Base-by-base conservation (phyloP, 129 eudicot genomes). In the Cynara cardunculus region DNA sequence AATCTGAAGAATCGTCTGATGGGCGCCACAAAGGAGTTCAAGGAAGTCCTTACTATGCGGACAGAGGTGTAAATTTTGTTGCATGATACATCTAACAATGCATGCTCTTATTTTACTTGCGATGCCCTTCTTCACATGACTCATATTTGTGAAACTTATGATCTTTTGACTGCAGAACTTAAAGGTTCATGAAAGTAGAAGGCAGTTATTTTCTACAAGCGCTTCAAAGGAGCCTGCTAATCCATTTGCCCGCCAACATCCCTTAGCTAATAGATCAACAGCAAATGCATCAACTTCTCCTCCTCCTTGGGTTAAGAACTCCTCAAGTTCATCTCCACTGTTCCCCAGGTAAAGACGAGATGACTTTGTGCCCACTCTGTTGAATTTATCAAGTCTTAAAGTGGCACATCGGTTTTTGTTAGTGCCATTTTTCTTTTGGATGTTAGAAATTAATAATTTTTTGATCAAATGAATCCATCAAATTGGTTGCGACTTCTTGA, bases 21-120 rank as follows among this genome's bases (percentile, higher is more conserved):
- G 97, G 90, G 90, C 27, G 85, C 98, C 28, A 94, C 97, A 59
- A 89, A 92, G 83, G 98, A 94, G 86, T 94, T 94, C 87, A 94
- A 94, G 80, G 98, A 94, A 81, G 98, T 94, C 80, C 93, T 94
- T 44, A 94, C 98, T 49, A 86, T 91, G 97, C 87, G 98, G 82
- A 94, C 97, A 79, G 96, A 94, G 98, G 98, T 94, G 72, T 80
- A 78, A 34, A 53, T 71, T 71, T 21, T 71, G 69, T 26, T 83
- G 69, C 64, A 65, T 41, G 7, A 5, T 25, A 18, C 24, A 34
- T 68, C 46, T 34, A 67, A 69, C 56, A 31, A 79, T 6, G 5
- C 7, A 14, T 46, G 25, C 7, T 44, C 28, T 27, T 24, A 18
- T 61, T 34, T 34, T 1, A 25, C 14, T 27, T 30, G 21, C 27